Evolutionary conservation across 345 rosid species (phyloP), one percentile per base, ranked within the genome.

Genomic region (Gossypium stocksii): DNA sequence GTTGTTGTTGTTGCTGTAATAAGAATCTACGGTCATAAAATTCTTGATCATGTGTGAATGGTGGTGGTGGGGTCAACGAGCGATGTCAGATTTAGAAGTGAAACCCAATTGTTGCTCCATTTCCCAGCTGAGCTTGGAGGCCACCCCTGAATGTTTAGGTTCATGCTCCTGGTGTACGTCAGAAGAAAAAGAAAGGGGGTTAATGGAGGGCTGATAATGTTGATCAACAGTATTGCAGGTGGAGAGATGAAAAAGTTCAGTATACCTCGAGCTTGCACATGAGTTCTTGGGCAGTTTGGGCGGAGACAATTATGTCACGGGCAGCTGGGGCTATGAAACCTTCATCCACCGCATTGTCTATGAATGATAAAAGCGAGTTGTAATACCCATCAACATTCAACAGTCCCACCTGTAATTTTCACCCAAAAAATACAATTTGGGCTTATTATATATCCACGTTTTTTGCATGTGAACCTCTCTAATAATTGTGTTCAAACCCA

Each of bases 331-430:
- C 76, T 59, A 91, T 69, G 84, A 91, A 89, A 3, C 97, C 97
- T 85, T 91, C 97, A 12, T 89, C 97, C 0, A 91, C 93, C 5
- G 97, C 97, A 74, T 91, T 89, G 85, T 88, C 97, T 74, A 89
- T 86, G 88, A 91, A 91, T 4, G 89, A 83, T 56, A 91, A 74
- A 3, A 91, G 84, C 2, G 92, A 87, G 70, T 91, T 84, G 85
- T 91, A 91, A 75, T 85, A 89, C 0, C 97, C 92, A 78, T 89
- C 97, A 19, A 91, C 93, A 52, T 91, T 91, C 82, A 91, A 69
- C 80, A 91, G 64, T 51, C 97, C 92, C 44, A 91, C 93, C 93
- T 91, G 86, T 52, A 19, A 56, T 74, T 74, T n/a, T 9, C 16
- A 8, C 25, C 17, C 17, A 14, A 29, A n/a, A 48, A 34, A 5